Evolutionary conservation across 1,284 basidiomycete genomes (phyloP), one percentile per base, ranked within the genome.

Genomic region (Ustilago vetiveriae): DNA sequence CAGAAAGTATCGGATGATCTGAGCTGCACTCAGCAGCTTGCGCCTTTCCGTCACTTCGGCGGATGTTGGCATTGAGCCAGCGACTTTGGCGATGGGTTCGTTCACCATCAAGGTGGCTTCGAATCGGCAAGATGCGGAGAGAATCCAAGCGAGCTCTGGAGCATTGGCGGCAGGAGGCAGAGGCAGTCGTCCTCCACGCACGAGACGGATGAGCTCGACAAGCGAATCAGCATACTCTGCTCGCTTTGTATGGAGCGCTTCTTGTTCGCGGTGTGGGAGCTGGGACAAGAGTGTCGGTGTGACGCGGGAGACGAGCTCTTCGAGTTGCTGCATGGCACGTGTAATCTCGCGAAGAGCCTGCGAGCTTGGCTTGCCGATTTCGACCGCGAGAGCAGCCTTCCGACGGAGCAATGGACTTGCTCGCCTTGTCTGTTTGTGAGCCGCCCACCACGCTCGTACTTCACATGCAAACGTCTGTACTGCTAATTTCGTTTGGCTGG

Each of bases 61-160:
- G 0, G 51, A 17, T 13, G 29, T 19, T 1, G 40, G 14, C 17
- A 23, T 37, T 3, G 40, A 13, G 3, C 7, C 26, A 10, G 27
- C n/a, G 9, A 9, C 13, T 21, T 21, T 37, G 36, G n/a, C 36
- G 13, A 9, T 14, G n/a, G 39, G 19, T 11, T 48, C 19, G 27
- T 50, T 23, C 13, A 67, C 52, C 14, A 52, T 29, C 40, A 52
- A 11, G 3, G 57, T 60, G 21, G 22, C 5, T 32, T 67, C 63
- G 37, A 67, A 67, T 26, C 64, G 63, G 26, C 69, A 72, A 36
- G 51, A 58, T 10, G 69, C 69, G 2, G 58, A 63, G 6, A 67
- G 22, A 19, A 67, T 55, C 69, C 69, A 72, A 2, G 55, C 39
- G 14, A 72, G 56, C 45, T 67, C 63, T 14, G 58, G 47, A 8